Base-by-base conservation (phyloP, 2,329 filamentous ascomycete genomes). In the Rasamsonia emersonii region DNA sequence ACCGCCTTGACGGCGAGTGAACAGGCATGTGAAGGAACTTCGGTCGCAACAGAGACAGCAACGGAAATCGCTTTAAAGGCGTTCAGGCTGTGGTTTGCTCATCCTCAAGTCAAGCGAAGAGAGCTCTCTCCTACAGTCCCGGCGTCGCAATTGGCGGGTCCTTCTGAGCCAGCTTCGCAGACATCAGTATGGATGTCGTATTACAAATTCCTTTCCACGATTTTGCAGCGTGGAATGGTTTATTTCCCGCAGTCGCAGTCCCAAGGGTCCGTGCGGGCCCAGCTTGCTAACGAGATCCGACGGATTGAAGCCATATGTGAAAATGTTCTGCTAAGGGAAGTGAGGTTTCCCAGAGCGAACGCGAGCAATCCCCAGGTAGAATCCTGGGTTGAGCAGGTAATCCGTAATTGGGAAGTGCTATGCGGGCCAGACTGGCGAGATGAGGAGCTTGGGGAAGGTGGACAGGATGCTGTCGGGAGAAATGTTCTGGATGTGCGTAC, bases 391-490 rank as follows among this genome's bases (percentile, higher is more conserved):
- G 74, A 82, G 41, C 72, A 80, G 33, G 82, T 86, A 7, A 79
- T 93, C 51, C 70, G 67, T 42, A 96, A 96, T 53, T 98, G 91
- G 91, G 67, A 73, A 30, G 68, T 91, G 19, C 60, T 95, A 5
- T 86, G 82, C 45, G 84, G 88, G 5, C 73, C 79, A 17, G 74
- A 74, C 10, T 95, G 88, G 88, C 72, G 70, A 24, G 82, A 93
- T 41, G 65, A 77, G 33, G 86, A 94, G 43, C 68, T 95, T 17
- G 86, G 85, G 3, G 75, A 80, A 47, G 86, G 83, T 4, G 88
- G 86, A 6, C 82, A 86, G 46, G 77, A 80, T 49, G 75, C 71
- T 14, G 65, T 89, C 11, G 82, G 82, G 41, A 77, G 81, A 33
- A 78, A 78, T 30, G 77, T 93, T 18, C 71, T 98, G 24, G 88